Base-by-base conservation (phyloP, 306 rosid species). In the Gynostemma pentaphyllum region DNA sequence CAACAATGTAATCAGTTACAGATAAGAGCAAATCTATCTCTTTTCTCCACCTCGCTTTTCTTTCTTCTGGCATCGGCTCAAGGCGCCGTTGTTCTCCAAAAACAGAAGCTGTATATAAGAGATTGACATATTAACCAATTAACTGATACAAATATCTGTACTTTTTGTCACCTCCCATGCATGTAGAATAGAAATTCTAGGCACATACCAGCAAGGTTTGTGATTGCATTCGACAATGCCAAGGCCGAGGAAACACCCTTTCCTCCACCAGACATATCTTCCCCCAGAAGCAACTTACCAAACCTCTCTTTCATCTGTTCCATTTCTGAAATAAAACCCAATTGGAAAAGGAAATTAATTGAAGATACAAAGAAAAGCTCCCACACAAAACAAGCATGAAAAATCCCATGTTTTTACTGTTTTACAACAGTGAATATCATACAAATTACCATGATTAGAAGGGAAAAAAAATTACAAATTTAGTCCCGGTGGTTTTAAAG, bases 231-330 rank as follows among this genome's bases (percentile, higher is more conserved):
- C 36, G 99, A 94, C 81, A 94, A 76, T 59, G 99, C 99, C 74
- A 94, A 72, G 67, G 99, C 95, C 27, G 99, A 88, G 2, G 99
- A 82, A 76, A 94, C 99, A 40, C 99, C 97, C 69, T 86, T 86
- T 34, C 99, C 99, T 73, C 99, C 99, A 39, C 99, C 99, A 2
- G 99, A 88, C 99, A 94, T 94, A 67, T 94, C 99, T 67, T 94
- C 99, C 16, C 99, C 99, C 74, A 94, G 72, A 14, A 94, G 85
- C 56, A 94, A 71, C 69, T 88, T 94, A 47, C 97, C 75, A 75
- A 86, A 94, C 77, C 86, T 86, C 90, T 94, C 99, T 79, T 81
- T 88, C 86, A 94, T 83, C 72, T 84, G 89, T 70, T 84, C 94
- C 83, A 84, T 84, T 57, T 94, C 97, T 94, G 89, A 51, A 84